Evolutionary conservation across 345 rosid genomes (phyloP), one percentile per base, ranked within the genome.

Genomic region (Mangifera indica): DNA sequence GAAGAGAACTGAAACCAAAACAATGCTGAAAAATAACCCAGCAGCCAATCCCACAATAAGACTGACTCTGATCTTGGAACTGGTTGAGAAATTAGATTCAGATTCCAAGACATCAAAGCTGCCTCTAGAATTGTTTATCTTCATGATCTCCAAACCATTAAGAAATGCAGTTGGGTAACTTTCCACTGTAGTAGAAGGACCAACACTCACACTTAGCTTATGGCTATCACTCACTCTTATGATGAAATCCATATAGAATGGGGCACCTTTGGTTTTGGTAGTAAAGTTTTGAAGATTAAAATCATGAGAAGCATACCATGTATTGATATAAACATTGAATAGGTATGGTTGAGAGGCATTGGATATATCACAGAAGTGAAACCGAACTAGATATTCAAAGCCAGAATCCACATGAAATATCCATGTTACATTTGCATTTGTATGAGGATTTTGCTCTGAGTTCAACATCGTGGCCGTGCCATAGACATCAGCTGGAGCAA

Each of bases 351-450:
- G 40, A 29, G 2, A 17, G 42, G 69, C 46, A n/a, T 62, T 77
- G 34, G 83, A 52, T 2, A 93, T 76, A 67, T 91, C 85, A 66
- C 97, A 93, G 59, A 93, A 85, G 72, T 93, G 98, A 75, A 91
- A 88, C 75, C 98, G 81, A 4, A 90, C 80, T 34, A 91, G 80
- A 78, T 89, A 87, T 14, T 85, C 85, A 57, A 91, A 93, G 62
- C 87, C 86, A 53, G 90, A 85, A 49, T 88, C 89, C 51, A 91
- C 86, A 3, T 68, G 69, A 63, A 91, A 89, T 18, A 54, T 71
- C 98, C 97, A 91, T 20, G 98, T 93, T 34, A 93, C 44, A 60
- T 93, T 93, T 1, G 78, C 89, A 9, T 56, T 77, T 0, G 48
- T 45, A 15, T 0, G 18, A 32, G 89, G 89, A 77, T 84, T 79